These are phyloP conservation scores for Trametopsis cervina DNA, from an alignment of 768 basidiomycete genomes.

Conservation along the genomic window DNA sequence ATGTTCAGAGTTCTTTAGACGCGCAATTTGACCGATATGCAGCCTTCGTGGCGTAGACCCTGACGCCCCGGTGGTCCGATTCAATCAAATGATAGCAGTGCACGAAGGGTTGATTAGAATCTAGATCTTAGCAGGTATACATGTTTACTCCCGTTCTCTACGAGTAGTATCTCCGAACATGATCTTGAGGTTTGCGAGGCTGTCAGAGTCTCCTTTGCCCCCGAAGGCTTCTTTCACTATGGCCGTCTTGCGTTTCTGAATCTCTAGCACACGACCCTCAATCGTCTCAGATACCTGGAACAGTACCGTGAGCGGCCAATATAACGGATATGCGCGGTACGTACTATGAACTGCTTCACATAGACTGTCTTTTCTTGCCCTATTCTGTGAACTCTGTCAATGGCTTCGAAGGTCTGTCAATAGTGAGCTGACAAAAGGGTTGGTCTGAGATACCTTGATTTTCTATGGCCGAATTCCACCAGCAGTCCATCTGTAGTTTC, in stretches of 20 bases:
- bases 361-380: conserved; percentile 79
- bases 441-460: conserved; percentile 50
- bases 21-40: too few relatives aligned
- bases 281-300: conserved; percentile 64
- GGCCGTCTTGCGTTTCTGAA: conserved; percentile 82
- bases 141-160: not conserved
- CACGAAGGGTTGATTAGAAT: too few relatives aligned
- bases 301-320: not conserved
- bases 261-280: conserved; percentile 71
- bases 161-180: conserved; percentile 49
- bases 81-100: not conserved
- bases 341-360: conserved; percentile 70
- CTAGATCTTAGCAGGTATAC: not conserved
- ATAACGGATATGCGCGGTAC: conserved; percentile 29
- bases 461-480: conserved; percentile 86
- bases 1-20: too few relatives aligned
- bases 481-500: conserved; percentile 72
- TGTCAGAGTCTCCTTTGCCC: conserved; percentile 53
- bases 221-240: conserved; percentile 80
- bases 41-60: not conserved
- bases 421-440: not conserved
- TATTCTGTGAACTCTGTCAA: conserved; percentile 81
- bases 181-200: conserved; percentile 74
- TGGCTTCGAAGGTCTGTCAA: conserved; percentile 37
- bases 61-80: not conserved